Evolutionary conservation across 768 basidiomycete genomes (phyloP), one percentile per base, ranked within the genome.

Genomic region (Suillus alpinus): DNA sequence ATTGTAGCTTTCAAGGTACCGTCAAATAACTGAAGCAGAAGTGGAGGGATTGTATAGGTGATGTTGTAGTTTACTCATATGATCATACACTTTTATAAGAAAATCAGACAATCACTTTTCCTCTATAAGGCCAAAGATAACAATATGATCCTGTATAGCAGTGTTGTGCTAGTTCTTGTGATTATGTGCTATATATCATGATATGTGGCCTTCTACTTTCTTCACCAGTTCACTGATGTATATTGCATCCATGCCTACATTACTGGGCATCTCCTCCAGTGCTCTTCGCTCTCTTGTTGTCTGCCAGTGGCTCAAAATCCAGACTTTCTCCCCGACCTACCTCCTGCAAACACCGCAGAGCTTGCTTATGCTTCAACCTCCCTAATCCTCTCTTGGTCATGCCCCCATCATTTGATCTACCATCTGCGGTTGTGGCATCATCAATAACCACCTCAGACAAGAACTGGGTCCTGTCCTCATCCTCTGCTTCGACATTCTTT

Each of bases 361-460:
- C 83, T 41, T 72, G 73, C 69, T 83, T 84, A 62, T 81, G 82
- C 69, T 80, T 84, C 53, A 83, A 69, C 40, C 83, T 73, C 23
- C 82, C 84, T 3, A 78, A 72, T 34, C 79, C 77, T 59, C 80
- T 78, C 67, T 76, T 81, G 36, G 78, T 81, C 34, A 77, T 67
- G 64, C 72, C 70, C 63, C 73, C 69, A 53, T 68, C 63, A 40
- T 36, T 32, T 8, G 63, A 58, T 36, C 51, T 31, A 41, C 26
- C 40, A 43, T 62, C 64, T 40, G 31, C 59, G 14, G 39, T 44
- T 5, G 41, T 61, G 18, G 62, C 67, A 49, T 72, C 65, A 50
- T 63, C 57, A 10, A 26, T 10, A 55, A 56, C 47, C 23, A 57
- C 62, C 50, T 65, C 63, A n/a, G 59, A 59, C 57, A 57, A 64